Conservation (phyloP, 225 moss, liverwort and hornwort species). For the Polytrichum formosum region DNA sequence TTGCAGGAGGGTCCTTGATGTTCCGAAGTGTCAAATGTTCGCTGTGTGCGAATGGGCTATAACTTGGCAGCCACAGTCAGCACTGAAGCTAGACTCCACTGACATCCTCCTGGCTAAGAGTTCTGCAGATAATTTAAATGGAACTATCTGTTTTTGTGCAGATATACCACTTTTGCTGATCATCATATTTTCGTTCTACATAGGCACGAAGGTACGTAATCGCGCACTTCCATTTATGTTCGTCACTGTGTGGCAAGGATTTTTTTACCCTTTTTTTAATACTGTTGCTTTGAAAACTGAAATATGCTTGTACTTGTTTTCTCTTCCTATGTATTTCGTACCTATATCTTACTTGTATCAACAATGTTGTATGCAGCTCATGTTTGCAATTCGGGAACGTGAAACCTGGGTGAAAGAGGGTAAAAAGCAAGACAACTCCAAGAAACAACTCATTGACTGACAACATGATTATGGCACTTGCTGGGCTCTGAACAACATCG, state of each 20-base stretch:
- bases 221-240: slow-evolving; percentile 10
- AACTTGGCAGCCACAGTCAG: too few relatives aligned
- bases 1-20: too few relatives aligned
- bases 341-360: neutral
- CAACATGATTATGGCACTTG: neutral
- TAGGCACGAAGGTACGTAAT: slow-evolving; percentile 77
- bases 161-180: slow-evolving; percentile 75
- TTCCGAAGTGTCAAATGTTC: too few relatives aligned
- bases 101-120: neutral
- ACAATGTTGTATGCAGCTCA: slow-evolving; percentile 35
- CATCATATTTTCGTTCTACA: slow-evolving; percentile 72
- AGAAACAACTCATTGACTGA: slow-evolving; percentile 53
- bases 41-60: too few relatives aligned
- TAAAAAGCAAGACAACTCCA: slow-evolving; percentile 28
- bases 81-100: neutral
- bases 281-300: too few relatives aligned
- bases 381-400: slow-evolving; percentile 39
- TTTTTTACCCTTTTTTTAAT: too few relatives aligned
- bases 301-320: too few relatives aligned
- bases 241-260: neutral
- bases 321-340: neutral
- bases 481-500: too few relatives aligned
- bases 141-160: slow-evolving; percentile 29
- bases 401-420: slow-evolving; percentile 27
- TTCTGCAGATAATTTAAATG: slow-evolving; percentile 6